Conservation (phyloP, 2,329 filamentous ascomycete genomes). For the Phialophora verrucosa region DNA sequence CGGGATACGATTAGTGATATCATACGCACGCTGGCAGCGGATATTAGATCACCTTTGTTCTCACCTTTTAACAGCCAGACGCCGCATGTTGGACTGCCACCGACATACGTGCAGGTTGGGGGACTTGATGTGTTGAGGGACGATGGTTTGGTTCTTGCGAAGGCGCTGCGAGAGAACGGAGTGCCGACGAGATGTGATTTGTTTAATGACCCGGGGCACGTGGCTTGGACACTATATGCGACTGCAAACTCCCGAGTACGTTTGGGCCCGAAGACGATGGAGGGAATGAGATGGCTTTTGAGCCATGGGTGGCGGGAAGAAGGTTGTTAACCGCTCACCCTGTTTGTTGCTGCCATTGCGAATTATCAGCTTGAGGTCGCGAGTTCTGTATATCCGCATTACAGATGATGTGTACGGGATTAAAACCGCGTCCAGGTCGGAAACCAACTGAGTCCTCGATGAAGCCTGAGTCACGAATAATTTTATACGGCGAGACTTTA, state of each 20-base stretch:
- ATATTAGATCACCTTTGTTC: slow-evolving; percentile 11
- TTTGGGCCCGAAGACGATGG: slow-evolving; percentile 17
- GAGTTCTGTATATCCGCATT: too few species aligned
- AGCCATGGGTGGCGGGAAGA: not conserved
- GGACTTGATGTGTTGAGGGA: slow-evolving; percentile 21
- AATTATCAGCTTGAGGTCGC: too few species aligned
- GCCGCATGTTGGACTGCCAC: slow-evolving; percentile 49
- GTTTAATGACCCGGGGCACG: slow-evolving; percentile 7
- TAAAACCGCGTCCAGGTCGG: too few species aligned
- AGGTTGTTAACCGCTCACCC: not conserved
- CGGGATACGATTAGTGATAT: slow-evolving; percentile 1
- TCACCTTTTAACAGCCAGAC: slow-evolving; percentile 15
- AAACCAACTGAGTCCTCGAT: not conserved
- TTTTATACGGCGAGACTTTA: not conserved
- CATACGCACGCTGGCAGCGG: slow-evolving; percentile 2
- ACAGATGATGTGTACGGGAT: too few species aligned
- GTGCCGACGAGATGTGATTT: slow-evolving; percentile 12
- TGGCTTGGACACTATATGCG: slow-evolving; percentile 17
- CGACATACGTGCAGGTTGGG: slow-evolving; percentile 19
- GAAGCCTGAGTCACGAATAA: not conserved
- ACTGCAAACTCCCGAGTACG: slow-evolving; percentile 10
- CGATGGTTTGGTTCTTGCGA: slow-evolving; percentile 20
- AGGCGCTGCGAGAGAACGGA: slow-evolving; percentile 7
- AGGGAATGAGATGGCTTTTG: slow-evolving; percentile 18
- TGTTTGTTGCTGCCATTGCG: too few species aligned